A percentile compares a stretch with the other conserved stretches of the same genome.
These are phyloP conservation scores for Fusarium palustre DNA, from an alignment of 2,329 filamentous ascomycete species.

Conservation along the genomic window DNA sequence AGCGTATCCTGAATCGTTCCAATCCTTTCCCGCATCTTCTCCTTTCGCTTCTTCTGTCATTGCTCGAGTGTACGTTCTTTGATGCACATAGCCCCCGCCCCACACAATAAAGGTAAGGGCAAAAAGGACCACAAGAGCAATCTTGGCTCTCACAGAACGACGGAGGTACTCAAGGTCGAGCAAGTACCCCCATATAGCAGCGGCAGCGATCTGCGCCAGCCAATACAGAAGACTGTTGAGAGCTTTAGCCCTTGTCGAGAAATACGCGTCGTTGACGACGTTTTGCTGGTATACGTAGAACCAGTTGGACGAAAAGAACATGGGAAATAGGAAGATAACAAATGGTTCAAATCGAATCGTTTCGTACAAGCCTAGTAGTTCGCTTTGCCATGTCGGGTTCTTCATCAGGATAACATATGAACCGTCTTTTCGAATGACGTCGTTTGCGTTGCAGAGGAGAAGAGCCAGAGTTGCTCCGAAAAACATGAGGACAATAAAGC, in stretches of 20 bases:
- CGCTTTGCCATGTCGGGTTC: conserved; percentile 86
- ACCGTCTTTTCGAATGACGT: conserved; percentile 80
- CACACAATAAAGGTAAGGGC: conserved; percentile 80
- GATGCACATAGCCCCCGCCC: conserved; percentile 87
- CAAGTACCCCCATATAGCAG: conserved; percentile 76
- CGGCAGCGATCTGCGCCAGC: conserved; percentile 78
- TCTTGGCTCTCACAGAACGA: conserved; percentile 75
- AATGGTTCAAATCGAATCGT: conserved; percentile 76
- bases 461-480: conserved; percentile 76
- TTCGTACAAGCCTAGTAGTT: conserved; percentile 80
- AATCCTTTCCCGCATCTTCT: conserved; percentile 61
- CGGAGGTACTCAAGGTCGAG: conserved; percentile 72
- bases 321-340: conserved; percentile 79
- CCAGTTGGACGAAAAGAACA: conserved; percentile 86
- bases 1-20: conserved; percentile 72
- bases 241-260: conserved; percentile 78
- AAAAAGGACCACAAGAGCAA: conserved; percentile 71
- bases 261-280: conserved; percentile 74
- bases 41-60: not conserved
- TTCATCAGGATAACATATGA: conserved; percentile 88
- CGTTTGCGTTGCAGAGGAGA: conserved; percentile 75
- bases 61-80: conserved; percentile 53
- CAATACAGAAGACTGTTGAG: conserved; percentile 79
- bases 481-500: conserved; percentile 84
- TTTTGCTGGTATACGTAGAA: conserved; percentile 87